phyloP scores from a whole-genome alignment of 2,329 filamentous ascomycete species.

The Aspergillus thermomutatus region DNA sequence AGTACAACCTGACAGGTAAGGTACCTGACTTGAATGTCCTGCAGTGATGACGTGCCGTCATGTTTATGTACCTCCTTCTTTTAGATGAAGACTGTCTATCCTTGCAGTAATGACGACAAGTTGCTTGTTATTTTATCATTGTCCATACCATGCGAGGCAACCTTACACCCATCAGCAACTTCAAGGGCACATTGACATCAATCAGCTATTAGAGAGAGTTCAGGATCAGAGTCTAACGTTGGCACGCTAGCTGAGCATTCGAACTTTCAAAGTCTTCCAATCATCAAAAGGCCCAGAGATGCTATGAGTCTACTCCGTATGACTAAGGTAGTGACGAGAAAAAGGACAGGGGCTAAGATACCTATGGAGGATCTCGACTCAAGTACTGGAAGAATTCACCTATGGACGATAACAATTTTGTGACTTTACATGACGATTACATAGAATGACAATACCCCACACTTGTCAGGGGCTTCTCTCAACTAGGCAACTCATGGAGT shows the following conservation, averaged over 20 bases:
- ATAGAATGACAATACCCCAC: conserved; percentile 2
- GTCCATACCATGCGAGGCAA: background rate
- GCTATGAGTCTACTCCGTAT: no score
- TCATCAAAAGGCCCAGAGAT: background rate
- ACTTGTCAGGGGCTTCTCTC: conserved; percentile 3
- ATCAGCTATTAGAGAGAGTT: background rate
- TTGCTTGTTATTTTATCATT: background rate
- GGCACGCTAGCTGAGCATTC: background rate
- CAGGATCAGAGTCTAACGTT: background rate
- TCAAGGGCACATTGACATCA: background rate
- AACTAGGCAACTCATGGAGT: background rate
- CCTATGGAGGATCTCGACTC: no score
- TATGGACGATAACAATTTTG: background rate
- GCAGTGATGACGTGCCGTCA: no score
- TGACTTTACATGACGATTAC: background rate
- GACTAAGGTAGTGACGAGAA: no score
- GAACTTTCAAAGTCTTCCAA: background rate
- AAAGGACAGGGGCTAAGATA: background rate
- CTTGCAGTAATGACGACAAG: background rate
- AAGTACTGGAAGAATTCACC: background rate
- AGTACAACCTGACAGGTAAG: background rate
- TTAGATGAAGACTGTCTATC: background rate
- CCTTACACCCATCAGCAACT: no score
- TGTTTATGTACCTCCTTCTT: no score
- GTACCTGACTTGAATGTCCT: no score